Evolutionary conservation across 192 early-diverging fungal genomes (phyloP).

Genomic region (Linnemannia elongata): DNA sequence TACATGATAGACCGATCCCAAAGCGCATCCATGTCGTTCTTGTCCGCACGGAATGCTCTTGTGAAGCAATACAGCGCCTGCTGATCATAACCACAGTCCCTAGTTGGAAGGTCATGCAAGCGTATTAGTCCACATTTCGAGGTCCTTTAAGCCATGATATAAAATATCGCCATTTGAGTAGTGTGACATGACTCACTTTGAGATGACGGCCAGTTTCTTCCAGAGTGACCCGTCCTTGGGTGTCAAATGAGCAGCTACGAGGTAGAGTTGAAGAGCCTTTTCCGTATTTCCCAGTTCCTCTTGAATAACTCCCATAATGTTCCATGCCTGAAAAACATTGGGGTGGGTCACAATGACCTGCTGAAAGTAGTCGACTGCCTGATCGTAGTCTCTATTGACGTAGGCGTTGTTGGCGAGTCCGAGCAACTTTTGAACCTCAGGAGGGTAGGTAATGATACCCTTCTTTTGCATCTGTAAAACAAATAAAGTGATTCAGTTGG

Average conservation of each 20-base stretch:
- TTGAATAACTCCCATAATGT: conserved; percentile 89
- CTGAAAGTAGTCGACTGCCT: conserved; percentile 82
- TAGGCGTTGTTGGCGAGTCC: conserved; percentile 88
- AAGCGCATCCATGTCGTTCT: conserved; percentile 75
- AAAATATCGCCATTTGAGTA: too few species aligned
- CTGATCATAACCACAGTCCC: conserved; percentile 71
- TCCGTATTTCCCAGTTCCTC: conserved; percentile 83
- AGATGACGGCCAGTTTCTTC: conserved; percentile 84
- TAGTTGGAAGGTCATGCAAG: conserved; percentile 25
- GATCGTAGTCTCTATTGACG: conserved; percentile 72
- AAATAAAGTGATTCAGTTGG: background rate
- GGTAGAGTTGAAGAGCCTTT: conserved; percentile 82
- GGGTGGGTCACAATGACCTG: conserved; percentile 82
- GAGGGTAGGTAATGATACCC: conserved; percentile 28
- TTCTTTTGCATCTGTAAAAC: conserved; percentile 10
- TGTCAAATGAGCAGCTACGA: conserved; percentile 93
- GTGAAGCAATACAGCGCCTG: conserved; percentile 90
- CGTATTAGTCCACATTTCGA: background rate
- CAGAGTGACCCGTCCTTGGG: conserved; percentile 80
- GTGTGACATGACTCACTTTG: conserved; percentile 63
- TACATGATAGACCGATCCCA: conserved; percentile 78
- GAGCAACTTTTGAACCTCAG: conserved; percentile 71
- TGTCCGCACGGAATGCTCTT: conserved; percentile 75
- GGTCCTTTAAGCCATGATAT: background rate
- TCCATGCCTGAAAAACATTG: conserved; percentile 86